These are phyloP conservation scores for Penicillium daleae DNA, from an alignment of 495 filamentous ascomycete genomes.

Conservation along the genomic window DNA sequence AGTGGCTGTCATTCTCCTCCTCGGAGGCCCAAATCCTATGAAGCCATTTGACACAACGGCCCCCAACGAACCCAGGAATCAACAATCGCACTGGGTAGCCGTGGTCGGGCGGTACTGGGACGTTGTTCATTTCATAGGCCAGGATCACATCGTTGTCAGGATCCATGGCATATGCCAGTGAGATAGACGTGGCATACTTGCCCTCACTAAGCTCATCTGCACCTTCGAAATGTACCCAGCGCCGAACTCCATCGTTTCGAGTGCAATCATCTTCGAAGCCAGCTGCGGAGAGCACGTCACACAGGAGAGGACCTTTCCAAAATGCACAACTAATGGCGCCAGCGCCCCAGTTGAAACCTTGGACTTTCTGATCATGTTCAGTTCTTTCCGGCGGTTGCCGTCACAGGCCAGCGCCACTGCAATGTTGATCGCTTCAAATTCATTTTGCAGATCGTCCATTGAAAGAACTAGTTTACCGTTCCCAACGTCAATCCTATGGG, in stretches of 20 bases:
- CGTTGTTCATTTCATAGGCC: constrained; percentile 61
- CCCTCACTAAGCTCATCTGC: constrained; percentile 44
- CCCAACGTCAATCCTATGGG: background rate
- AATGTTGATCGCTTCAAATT: constrained; percentile 27
- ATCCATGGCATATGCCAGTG: constrained; percentile 53
- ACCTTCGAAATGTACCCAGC: constrained; percentile 59
- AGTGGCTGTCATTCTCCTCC: constrained; percentile 1
- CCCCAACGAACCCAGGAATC: constrained; percentile 61
- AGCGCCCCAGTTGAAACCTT: constrained; percentile 62
- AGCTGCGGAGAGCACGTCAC: background rate
- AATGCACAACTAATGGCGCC: constrained; percentile 63
- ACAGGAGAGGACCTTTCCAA: constrained; percentile 54
- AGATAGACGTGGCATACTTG: constrained; percentile 61
- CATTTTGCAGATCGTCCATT: background rate
- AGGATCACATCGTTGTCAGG: constrained; percentile 61
- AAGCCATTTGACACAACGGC: constrained; percentile 63
- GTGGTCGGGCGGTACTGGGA: constrained; percentile 58
- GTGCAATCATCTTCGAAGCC: constrained; percentile 30
- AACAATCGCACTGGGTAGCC: constrained; percentile 60
- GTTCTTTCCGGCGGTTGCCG: constrained; percentile 64
- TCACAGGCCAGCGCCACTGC: constrained; percentile 59
- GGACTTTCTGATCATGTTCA: constrained; percentile 57
- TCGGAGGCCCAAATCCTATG: constrained; percentile 2
- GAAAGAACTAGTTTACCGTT: background rate
- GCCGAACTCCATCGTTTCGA: background rate